A percentile compares a stretch with the other conserved stretches of the same genome.
phyloP scores from a whole-genome alignment of 202 grass and related monocot species.

The Sporobolus alterniflorus region DNA sequence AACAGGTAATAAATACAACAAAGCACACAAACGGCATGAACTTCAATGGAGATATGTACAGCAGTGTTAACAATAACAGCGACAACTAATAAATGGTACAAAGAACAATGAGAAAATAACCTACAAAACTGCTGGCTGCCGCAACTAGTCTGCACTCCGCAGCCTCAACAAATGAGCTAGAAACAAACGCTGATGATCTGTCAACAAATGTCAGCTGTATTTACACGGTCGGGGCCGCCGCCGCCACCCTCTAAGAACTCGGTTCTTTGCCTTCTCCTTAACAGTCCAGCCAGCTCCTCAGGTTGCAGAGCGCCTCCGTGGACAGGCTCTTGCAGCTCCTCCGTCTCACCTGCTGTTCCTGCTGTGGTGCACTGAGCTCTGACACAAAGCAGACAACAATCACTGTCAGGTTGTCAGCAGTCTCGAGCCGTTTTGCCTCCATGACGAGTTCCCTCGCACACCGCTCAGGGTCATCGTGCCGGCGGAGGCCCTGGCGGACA shows the following conservation, averaged over 20 bases:
- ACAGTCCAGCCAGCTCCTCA: slow-evolving; percentile 64
- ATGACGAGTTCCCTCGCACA: slow-evolving; percentile 78
- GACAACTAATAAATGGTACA: background rate
- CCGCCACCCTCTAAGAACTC: background rate
- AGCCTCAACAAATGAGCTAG: slow-evolving; percentile 51
- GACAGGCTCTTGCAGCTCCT: slow-evolving; percentile 84
- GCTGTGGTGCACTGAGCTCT: slow-evolving; percentile 15
- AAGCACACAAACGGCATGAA: background rate
- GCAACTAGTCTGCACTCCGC: slow-evolving; percentile 18
- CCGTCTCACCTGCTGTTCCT: slow-evolving; percentile 26
- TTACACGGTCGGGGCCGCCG: slow-evolving; percentile 26
- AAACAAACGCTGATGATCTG: background rate
- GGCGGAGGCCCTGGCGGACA: slow-evolving; percentile 54
- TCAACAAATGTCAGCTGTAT: slow-evolving; percentile 54
- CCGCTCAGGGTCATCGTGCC: slow-evolving; percentile 68
- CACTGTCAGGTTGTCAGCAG: slow-evolving; percentile 77
- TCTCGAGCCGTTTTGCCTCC: slow-evolving; percentile 69
- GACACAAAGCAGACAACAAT: slow-evolving; percentile 74
- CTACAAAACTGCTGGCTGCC: slow-evolving; percentile 61
- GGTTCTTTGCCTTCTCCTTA: background rate
- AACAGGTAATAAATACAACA: background rate
- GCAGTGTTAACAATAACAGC: slow-evolving; percentile 31
- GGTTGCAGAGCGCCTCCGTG: slow-evolving; percentile 62
- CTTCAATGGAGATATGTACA: slow-evolving; percentile 48
- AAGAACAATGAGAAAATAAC: background rate